Evolutionary conservation across 768 basidiomycete genomes (phyloP).

Genomic region (Russula virescens): DNA sequence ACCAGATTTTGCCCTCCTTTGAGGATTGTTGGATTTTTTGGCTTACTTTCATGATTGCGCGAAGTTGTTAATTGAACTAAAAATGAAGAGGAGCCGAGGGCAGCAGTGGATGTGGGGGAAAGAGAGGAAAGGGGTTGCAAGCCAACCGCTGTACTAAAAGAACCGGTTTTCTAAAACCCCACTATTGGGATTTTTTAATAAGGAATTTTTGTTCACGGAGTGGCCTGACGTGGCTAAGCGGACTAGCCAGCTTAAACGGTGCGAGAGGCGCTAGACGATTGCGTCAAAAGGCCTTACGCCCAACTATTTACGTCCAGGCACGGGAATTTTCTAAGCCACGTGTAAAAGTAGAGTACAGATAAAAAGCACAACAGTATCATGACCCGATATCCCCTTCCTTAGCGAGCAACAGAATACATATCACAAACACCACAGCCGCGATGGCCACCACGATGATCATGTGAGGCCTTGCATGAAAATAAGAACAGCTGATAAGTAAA

Average conservation of each 20-base stretch:
- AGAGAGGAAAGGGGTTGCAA: not conserved
- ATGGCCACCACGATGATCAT: slow-evolving; percentile 27
- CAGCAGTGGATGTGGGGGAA: not conserved
- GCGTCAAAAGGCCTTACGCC: too few relatives aligned
- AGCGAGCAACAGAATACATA: slow-evolving; percentile 14
- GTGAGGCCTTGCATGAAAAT: slow-evolving; percentile 27
- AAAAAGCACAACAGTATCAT: not conserved
- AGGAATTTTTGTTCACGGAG: too few relatives aligned
- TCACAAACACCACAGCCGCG: not conserved
- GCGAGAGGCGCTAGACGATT: too few relatives aligned
- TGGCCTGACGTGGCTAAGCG: too few relatives aligned
- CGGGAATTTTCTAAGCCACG: too few relatives aligned
- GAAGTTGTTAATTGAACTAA: slow-evolving; percentile 6
- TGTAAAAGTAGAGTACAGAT: too few relatives aligned
- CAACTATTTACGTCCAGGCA: too few relatives aligned
- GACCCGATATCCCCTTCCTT: not conserved
- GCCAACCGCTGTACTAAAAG: too few relatives aligned
- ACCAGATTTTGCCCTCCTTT: slow-evolving; percentile 86
- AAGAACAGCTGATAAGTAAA: not conserved
- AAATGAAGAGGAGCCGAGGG: not conserved
- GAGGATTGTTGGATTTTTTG: slow-evolving; percentile 85
- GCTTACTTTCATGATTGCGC: slow-evolving; percentile 77
- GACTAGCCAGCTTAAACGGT: too few relatives aligned
- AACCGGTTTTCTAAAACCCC: too few relatives aligned
- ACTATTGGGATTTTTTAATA: too few relatives aligned